phyloP scores from a whole-genome alignment of 75 land plant species.

The Pinus albicaulis region DNA sequence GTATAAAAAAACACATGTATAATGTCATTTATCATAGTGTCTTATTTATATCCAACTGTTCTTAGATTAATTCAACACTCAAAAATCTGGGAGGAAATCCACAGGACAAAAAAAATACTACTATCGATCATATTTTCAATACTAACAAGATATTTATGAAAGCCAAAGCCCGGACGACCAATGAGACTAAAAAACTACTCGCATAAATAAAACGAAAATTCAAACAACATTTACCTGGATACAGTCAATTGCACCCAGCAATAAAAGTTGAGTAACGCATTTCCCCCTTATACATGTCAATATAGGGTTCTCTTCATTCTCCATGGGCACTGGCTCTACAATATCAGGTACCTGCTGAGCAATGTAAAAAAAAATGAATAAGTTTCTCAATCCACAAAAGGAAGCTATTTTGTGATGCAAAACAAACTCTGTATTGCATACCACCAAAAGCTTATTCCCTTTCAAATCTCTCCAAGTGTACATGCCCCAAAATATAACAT shows the following conservation, averaged over 20 bases:
- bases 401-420: background rate
- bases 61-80: no score
- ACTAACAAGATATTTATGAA: no score
- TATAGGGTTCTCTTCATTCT: constrained; percentile 56
- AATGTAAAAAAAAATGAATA: constrained; percentile 1
- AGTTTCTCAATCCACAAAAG: background rate
- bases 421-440: background rate
- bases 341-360: constrained; percentile 49
- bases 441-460: background rate
- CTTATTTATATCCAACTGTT: no score
- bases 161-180: background rate
- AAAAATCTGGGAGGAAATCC: no score
- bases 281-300: constrained; percentile 68
- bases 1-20: no score
- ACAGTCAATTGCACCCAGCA: constrained; percentile 84
- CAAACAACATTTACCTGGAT: constrained; percentile 71
- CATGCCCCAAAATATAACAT: background rate
- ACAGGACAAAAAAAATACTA: no score
- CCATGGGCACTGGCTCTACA: constrained; percentile 36
- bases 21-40: no score
- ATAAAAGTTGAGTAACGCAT: constrained; percentile 85
- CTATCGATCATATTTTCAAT: no score
- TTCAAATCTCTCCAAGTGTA: background rate
- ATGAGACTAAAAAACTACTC: background rate
- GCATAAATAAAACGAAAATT: background rate